Percentiles rank a stretch among this genome's conserved stretches.
These are phyloP conservation scores for Microcera coccophila DNA, from an alignment of 2,329 filamentous ascomycete genomes.

Conservation along the genomic window DNA sequence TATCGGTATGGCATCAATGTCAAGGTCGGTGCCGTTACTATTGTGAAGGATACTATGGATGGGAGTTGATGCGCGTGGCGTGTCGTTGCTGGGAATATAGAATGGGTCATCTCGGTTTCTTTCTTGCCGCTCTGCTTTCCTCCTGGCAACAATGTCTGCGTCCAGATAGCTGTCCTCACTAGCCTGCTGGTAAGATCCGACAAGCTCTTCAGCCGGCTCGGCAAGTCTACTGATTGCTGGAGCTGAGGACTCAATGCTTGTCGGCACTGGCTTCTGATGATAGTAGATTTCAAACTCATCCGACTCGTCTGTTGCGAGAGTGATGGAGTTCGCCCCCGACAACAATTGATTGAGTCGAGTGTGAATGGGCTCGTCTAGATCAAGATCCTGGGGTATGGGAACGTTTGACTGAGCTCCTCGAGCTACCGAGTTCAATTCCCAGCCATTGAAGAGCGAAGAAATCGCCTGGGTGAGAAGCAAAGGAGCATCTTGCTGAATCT, in stretches of 20 bases:
- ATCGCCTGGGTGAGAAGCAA: slow-evolving; percentile 86
- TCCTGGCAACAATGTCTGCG: slow-evolving; percentile 67
- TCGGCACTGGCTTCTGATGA: slow-evolving; percentile 51
- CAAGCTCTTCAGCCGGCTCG: slow-evolving; percentile 47
- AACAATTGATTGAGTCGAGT: slow-evolving; percentile 66
- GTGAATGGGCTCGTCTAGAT: slow-evolving; percentile 81
- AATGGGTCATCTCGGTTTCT: slow-evolving; percentile 92
- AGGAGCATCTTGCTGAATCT: slow-evolving; percentile 63
- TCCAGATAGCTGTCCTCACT: slow-evolving; percentile 65
- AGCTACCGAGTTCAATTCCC: slow-evolving; percentile 90
- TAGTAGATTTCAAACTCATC: slow-evolving; percentile 68
- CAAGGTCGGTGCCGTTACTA: slow-evolving; percentile 72
- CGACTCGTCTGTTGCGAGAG: slow-evolving; percentile 50
- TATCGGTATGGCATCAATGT: slow-evolving; percentile 93
- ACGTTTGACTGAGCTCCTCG: slow-evolving; percentile 79
- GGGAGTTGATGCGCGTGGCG: slow-evolving; percentile 65
- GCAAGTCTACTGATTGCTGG: slow-evolving; percentile 54
- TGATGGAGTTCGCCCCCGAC: slow-evolving; percentile 50
- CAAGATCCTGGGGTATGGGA: slow-evolving; percentile 68
- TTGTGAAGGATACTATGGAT: slow-evolving; percentile 72
- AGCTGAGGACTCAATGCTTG: slow-evolving; percentile 46
- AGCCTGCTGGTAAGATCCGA: slow-evolving; percentile 56
- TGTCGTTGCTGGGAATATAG: slow-evolving; percentile 66
- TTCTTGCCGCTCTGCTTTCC: slow-evolving; percentile 73
- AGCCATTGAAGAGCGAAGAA: slow-evolving; percentile 77